Base-by-base conservation (phyloP, 192 early-diverging fungal genomes). In the Backusella tarrabulga region DNA sequence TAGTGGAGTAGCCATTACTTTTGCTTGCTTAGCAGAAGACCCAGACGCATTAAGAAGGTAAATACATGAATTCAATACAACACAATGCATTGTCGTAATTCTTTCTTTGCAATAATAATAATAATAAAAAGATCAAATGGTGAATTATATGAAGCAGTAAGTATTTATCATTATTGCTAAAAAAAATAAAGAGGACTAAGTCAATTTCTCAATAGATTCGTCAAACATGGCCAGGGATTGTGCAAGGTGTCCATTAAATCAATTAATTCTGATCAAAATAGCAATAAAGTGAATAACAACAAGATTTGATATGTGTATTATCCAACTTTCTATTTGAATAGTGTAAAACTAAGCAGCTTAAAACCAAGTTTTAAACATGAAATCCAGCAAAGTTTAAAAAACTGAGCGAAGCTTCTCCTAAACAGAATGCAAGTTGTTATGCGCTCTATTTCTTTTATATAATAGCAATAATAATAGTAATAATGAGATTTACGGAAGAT, bases 21-120 rank as follows among this genome's bases (percentile, higher is more conserved):
- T 97, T 87, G 96, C 98, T 1, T 97, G 95, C 76, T 78, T 99
- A 34, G 92, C 90, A 4, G 93, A 93, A 80, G 93, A 95, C 71
- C 95, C 93, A 6, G 84, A 87, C 3, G 91, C 91, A 6, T 84
- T 97, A 74, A 82, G 73, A 75, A 36, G 74, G 80, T 82, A 76
- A 38, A 29, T 40, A 40, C 38, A 42, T 11, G 15, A 12, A 68
- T 67, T 29, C 63, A 67, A 12, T 12, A 12, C 21, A 12, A 67
- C 3, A 32, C 44, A 32, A 3, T 5, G 9, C 32, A 26, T 56
- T 35, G 6, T 11, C 6, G 34, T 46, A 29, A 17, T 60, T 29
- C 23, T n/a, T 63, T 63, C 29, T 63, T 63, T 60, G 11, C 60
- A 3, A 14, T 23, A 15, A 4, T 60, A 8, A 8, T 40, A 8